These are phyloP conservation scores for Penicillium pulvis DNA, from an alignment of 495 filamentous ascomycete genomes.

Conservation along the genomic window DNA sequence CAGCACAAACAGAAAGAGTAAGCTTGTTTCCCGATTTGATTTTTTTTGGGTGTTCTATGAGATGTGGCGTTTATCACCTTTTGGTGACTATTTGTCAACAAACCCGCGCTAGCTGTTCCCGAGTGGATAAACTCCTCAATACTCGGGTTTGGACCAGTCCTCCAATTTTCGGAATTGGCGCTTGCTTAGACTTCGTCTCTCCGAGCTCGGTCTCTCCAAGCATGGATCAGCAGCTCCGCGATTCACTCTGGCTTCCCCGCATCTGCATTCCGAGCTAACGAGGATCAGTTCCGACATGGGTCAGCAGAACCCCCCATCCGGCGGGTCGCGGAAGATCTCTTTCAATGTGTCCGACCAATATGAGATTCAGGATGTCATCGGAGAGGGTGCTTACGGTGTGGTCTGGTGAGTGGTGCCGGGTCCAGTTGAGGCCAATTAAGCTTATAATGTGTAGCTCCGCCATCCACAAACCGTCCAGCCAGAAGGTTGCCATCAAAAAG, in stretches of 20 bases:
- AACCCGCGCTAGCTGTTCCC: not conserved
- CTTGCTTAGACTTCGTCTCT: not conserved
- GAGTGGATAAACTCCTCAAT: not conserved
- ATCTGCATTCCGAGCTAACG: constrained; percentile 9
- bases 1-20: not conserved
- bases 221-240: not conserved
- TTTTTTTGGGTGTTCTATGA: not conserved
- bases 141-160: not conserved
- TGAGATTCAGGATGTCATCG: constrained; percentile 98
- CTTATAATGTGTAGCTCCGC: constrained; percentile 69
- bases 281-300: constrained; percentile 39
- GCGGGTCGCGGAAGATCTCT: constrained; percentile 90
- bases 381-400: constrained; percentile 97
- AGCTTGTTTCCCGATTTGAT: not conserved
- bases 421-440: constrained; percentile 2
- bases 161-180: not conserved
- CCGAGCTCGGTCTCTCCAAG: not conserved
- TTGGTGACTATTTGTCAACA: not conserved
- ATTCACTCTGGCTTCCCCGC: not conserved
- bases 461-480: constrained; percentile 95
- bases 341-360: constrained; percentile 99
- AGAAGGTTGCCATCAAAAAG: constrained; percentile 99
- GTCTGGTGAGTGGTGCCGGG: constrained; percentile 73
- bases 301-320: constrained; percentile 48
- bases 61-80: not conserved